A percentile compares a stretch with the other conserved stretches of the same genome.
phyloP scores from a whole-genome alignment of 2,329 filamentous ascomycete species.

The Fusarium sp. region DNA sequence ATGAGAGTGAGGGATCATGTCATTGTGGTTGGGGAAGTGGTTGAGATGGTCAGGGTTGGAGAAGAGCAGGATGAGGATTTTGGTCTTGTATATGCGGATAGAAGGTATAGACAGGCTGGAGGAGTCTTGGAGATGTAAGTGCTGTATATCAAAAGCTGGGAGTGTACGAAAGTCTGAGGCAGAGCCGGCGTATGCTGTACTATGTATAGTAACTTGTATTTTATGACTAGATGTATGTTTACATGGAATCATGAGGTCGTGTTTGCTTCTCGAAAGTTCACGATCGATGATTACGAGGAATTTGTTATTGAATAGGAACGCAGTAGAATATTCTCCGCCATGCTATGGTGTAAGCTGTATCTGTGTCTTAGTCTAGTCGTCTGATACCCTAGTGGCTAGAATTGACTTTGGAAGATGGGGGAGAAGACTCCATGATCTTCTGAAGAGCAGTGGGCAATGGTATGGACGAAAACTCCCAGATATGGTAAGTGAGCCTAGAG shows the following conservation, averaged over 20 bases:
- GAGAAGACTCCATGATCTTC: background rate
- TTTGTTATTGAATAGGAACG: background rate
- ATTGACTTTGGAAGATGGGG: background rate
- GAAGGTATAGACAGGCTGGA: constrained; percentile 60
- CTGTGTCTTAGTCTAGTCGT: background rate
- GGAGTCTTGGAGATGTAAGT: constrained; percentile 47
- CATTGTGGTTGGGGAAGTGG: constrained; percentile 64
- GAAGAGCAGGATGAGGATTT: constrained; percentile 52
- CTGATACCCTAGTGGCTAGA: background rate
- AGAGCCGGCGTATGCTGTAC: constrained; percentile 1
- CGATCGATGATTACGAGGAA: background rate
- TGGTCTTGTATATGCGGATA: constrained; percentile 62
- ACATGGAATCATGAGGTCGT: background rate
- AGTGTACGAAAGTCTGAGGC: background rate
- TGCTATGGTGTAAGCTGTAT: background rate
- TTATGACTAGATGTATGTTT: background rate
- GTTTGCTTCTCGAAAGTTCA: constrained; percentile 15
- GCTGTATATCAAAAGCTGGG: constrained; percentile 7
- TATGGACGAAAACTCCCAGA: background rate
- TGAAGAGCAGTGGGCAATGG: background rate
- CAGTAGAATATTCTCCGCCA: background rate
- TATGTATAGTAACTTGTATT: constrained; percentile 34
- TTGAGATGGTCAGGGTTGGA: constrained; percentile 55
- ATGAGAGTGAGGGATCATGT: constrained; percentile 64
- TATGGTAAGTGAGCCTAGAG: background rate